Conservation (phyloP, 2,329 filamentous ascomycete species). For the Botrytis sinoallii region DNA sequence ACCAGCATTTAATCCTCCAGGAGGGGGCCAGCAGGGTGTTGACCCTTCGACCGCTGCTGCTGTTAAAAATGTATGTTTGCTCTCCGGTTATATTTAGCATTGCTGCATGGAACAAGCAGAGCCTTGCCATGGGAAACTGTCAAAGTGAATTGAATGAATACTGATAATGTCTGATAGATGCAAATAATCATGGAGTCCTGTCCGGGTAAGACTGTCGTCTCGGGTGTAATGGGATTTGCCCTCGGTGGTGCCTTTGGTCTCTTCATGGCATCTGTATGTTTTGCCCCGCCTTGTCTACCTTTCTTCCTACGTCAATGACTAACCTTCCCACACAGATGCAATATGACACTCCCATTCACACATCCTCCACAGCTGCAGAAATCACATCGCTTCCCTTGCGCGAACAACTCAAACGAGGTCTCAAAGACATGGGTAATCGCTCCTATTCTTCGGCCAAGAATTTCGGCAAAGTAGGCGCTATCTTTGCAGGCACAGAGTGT, state of each 20-base stretch:
- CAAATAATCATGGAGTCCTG: slow-evolving; percentile 77
- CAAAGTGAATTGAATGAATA: background rate
- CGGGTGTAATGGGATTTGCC: slow-evolving; percentile 89
- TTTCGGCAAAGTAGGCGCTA: slow-evolving; percentile 87
- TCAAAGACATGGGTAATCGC: slow-evolving; percentile 90
- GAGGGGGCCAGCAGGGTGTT: slow-evolving; percentile 22
- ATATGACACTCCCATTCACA: slow-evolving; percentile 83
- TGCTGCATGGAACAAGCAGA: background rate
- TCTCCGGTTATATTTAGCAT: background rate
- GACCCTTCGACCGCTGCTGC: slow-evolving; percentile 36
- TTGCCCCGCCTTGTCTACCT: slow-evolving; percentile 3
- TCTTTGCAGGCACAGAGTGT: slow-evolving; percentile 93
- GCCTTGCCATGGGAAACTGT: background rate
- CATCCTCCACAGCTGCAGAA: slow-evolving; percentile 41
- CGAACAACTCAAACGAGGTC: slow-evolving; percentile 79
- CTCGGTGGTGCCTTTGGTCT: slow-evolving; percentile 92
- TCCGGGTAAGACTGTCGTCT: slow-evolving; percentile 80
- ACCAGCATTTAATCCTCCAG: slow-evolving; percentile 25
- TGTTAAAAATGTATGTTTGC: slow-evolving; percentile 34
- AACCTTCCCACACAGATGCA: slow-evolving; percentile 67
- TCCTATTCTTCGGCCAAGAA: slow-evolving; percentile 86
- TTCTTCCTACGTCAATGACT: background rate
- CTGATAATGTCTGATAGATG: slow-evolving; percentile 31
- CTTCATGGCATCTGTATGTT: slow-evolving; percentile 91
- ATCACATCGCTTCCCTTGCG: slow-evolving; percentile 69